These are phyloP conservation scores for Euryodendron excelsum DNA, from an alignment of 148 eudicot species.

Conservation along the genomic window DNA sequence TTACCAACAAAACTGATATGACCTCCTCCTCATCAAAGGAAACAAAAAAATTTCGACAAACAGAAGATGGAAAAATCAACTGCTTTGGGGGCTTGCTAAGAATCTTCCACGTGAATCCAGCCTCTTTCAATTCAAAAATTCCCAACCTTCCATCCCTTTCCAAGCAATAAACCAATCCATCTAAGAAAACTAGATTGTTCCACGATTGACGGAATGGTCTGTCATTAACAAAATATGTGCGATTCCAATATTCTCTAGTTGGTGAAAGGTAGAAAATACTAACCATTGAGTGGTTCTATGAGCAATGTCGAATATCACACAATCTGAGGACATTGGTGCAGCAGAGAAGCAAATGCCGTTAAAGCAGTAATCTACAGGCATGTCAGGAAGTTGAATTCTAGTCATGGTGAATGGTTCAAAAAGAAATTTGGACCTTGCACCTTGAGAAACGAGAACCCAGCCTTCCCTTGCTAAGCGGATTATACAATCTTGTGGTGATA, in stretches of 20 bases:
- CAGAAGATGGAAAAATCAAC: background rate
- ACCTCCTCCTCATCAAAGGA: background rate
- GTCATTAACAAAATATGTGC: background rate
- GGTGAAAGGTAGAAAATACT: no score
- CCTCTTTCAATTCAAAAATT: background rate
- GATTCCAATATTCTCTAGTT: background rate
- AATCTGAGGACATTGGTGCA: background rate
- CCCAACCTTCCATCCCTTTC: background rate
- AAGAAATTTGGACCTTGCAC: background rate
- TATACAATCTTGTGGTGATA: background rate
- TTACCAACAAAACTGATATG: background rate
- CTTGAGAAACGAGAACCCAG: background rate
- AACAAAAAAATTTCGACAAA: background rate
- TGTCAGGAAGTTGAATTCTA: background rate
- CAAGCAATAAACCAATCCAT: background rate
- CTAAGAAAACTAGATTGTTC: background rate
- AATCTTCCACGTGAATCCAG: background rate
- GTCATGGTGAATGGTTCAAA: background rate
- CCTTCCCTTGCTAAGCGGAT: background rate
- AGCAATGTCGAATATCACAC: background rate
- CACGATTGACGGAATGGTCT: background rate
- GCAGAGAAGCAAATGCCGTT: background rate
- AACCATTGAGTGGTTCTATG: background rate
- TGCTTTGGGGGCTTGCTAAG: background rate
- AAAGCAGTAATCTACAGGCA: background rate